Percentiles rank a stretch among this genome's conserved stretches.
These are phyloP conservation scores for Albifimbria verrucaria DNA, from an alignment of 2,329 filamentous ascomycete species.

Conservation along the genomic window DNA sequence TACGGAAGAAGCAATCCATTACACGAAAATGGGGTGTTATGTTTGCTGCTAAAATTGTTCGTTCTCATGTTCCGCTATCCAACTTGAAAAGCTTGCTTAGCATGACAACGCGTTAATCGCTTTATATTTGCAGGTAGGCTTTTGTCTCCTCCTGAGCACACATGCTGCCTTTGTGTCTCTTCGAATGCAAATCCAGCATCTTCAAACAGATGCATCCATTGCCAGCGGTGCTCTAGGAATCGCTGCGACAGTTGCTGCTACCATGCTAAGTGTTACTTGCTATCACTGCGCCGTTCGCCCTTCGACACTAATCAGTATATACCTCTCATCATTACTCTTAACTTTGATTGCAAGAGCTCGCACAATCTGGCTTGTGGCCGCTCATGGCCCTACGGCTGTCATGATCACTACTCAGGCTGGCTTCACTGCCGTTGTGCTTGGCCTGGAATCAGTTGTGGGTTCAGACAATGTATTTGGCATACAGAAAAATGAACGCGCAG, in stretches of 20 bases:
- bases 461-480: neutral
- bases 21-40: slow-evolving; percentile 7
- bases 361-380: slow-evolving; percentile 1
- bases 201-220: slow-evolving; percentile 13
- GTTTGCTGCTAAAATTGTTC: slow-evolving; percentile 10
- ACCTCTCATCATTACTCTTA: slow-evolving; percentile 13
- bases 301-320: slow-evolving; percentile 19
- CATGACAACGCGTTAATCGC: too few species aligned
- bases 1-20: slow-evolving; percentile 3
- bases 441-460: neutral
- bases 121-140: neutral
- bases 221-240: slow-evolving; percentile 15
- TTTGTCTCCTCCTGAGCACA: neutral
- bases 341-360: slow-evolving; percentile 14
- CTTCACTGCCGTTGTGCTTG: neutral
- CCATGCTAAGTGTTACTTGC: slow-evolving; percentile 13
- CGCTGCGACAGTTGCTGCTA: slow-evolving; percentile 7
- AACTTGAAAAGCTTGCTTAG: neutral
- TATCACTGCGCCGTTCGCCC: slow-evolving; percentile 18
- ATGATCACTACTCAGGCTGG: too few species aligned
- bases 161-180: neutral
- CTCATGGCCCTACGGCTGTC: neutral
- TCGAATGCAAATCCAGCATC: neutral
- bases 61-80: neutral
- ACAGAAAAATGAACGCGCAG: slow-evolving; percentile 1